phyloP scores from a whole-genome alignment of 495 filamentous ascomycete genomes.

The Aspergillus mulundensis region DNA sequence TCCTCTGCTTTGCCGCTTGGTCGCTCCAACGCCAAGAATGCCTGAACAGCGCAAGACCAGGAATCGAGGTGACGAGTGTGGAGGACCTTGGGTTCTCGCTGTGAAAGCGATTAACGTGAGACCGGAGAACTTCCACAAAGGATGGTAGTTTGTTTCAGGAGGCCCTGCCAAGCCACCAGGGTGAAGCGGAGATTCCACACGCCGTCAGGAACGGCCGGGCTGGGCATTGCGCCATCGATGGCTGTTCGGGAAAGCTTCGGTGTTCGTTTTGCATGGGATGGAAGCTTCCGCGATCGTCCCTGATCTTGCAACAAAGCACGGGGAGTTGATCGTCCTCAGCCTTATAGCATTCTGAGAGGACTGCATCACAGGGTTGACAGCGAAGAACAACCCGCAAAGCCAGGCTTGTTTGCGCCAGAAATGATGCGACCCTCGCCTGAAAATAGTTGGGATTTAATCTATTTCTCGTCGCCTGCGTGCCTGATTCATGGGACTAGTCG shows the following conservation, averaged over 20 bases:
- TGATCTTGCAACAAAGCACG: not conserved
- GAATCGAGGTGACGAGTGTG: not conserved
- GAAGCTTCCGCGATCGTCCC: not conserved
- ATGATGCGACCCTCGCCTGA: not conserved
- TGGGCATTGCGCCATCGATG: not conserved
- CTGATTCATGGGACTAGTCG: not conserved
- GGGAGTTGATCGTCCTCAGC: not conserved
- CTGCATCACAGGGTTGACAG: not conserved
- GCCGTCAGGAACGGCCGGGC: not conserved
- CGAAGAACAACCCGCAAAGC: not conserved
- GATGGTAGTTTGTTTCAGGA: conserved; percentile 19
- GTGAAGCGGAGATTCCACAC: conserved; percentile 6
- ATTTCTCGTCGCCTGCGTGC: not conserved
- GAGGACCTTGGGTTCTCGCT: not conserved
- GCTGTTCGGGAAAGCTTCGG: not conserved
- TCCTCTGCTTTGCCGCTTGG: not conserved
- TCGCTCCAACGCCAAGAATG: not conserved
- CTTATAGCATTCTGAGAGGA: not conserved
- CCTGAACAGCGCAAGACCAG: not conserved
- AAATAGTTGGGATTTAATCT: not conserved
- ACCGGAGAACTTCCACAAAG: conserved; percentile 21
- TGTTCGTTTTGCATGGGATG: not conserved
- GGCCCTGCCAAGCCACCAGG: conserved; percentile 10
- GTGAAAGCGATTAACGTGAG: conserved; percentile 12
- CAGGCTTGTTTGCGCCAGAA: not conserved